Base-by-base conservation (phyloP, 129 eudicot genomes). In the Chrysanthemum lavandulifolium region DNA sequence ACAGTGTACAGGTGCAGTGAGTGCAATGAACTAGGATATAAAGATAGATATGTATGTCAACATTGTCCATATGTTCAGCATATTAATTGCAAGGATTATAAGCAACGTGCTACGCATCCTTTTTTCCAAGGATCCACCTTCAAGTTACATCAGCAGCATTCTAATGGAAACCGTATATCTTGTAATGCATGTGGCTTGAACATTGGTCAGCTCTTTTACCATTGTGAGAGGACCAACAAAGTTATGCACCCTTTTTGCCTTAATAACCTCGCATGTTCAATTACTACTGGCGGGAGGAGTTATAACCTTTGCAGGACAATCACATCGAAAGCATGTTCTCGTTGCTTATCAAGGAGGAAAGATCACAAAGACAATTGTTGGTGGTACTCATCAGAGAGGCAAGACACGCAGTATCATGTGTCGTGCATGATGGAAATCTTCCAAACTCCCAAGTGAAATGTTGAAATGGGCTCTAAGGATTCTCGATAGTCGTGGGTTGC, bases 181-280 rank as follows among this genome's bases (percentile, higher is more conserved):
- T 67, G 72, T 67, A 43, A 21, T 6, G 72, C 59, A 11, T 49
- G 72, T 67, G 72, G 72, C 23, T 25, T 11, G 5, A 36, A 49
- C 21, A 23, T 49, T 23, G n/a, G 53, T 6, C 47, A 47, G 61
- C 53, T 21, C 61, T 68, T 68, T 27, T 68, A 68, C 60, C 61
- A 68, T 21, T 68, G 61, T 27, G 25, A 50, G 3, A 21, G 0
- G 13, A 68, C 60, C 21, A 27, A 52, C 13, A 68, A 50, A 68
- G 19, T 18, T 51, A 13, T 51, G 43, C 73, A 68, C 73, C 73
- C 73, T 5, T 68, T 59, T 68, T 68, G 73, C 27, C 45, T 40
- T 40, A 40, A 59, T 68, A 21, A 68, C 8, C n/a, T 60, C 50
- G 2, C 8, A 21, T 49, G 43, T 23, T 13, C 51, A 12, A 18